Evolutionary conservation across 768 basidiomycete genomes (phyloP), one percentile per base, ranked within the genome.

Genomic region (Crepidotus variabilis): DNA sequence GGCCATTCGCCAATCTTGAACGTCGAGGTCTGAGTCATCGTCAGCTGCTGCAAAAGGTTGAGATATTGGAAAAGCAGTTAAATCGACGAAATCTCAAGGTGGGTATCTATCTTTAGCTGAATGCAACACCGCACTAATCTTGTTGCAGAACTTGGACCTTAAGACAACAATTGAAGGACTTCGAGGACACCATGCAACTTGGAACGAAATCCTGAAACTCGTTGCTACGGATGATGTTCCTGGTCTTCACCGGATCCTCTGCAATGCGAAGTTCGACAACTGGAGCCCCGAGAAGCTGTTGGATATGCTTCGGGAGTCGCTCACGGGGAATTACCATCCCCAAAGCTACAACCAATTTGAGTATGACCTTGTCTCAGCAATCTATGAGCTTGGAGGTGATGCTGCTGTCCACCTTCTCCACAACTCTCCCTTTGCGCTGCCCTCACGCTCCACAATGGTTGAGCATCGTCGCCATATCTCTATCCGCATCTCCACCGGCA

Each of bases 301-400:
- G 7, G 35, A 55, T 5, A 62, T 50, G 51, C 52, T 60, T 20
- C 23, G 57, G 47, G 46, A 49, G 7, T 61, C 63, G 3, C 9
- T 62, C 1, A 34, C 47, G 2, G 66, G 67, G 1, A 36, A 43
- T n/a, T 71, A 71, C 47, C 50, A 43, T 8, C 54, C 67, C 0
- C n/a, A 49, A 4, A 64, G 60, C 52, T 71, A 56, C 50, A 57
- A 46, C 11, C 54, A 65, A 8, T 21, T 61, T 3, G 65, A 72
- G 50, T 43, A 51, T 21, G 65, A 69, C 35, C 62, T 71, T 10
- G 60, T 66, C 8, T 61, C 60, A 1, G 54, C 61, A 1, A 47
- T 66, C 0, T 69, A 67, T 49, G 65, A 67, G 24, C 57, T 69
- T 20, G 70, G 71, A 32, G 71, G 70, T 36, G 67, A 56, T 10